Evolutionary conservation across 805 yeast species (phyloP), one percentile per base, ranked within the genome.

Genomic region (Pichia cephalocereana): DNA sequence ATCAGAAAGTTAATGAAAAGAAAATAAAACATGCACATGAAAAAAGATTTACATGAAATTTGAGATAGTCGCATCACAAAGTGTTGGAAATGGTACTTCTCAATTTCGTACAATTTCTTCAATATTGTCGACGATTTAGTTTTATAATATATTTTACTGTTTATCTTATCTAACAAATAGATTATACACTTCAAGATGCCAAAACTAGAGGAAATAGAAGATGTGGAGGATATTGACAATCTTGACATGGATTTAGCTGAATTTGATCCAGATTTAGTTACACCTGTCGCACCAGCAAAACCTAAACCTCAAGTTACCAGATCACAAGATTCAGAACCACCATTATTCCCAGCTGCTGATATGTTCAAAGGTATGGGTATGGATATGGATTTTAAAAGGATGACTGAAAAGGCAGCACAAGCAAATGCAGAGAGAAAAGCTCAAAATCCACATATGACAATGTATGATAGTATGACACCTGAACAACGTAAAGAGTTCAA

Each of bases 231-330:
- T 57, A 80, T 91, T 67, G 97, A 90, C 40, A 82, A 89, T 69
- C 72, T 88, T 80, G 96, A 91, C 58, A 83, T 87, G 86, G 96
- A 90, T 66, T 71, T 90, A 28, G 95, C 95, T 4, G 95, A 91
- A 69, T 84, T 88, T 54, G 97, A 89, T 65, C 89, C 83, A 26
- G 64, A 67, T 38, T 67, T 84, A 53, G 73, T 65, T 40, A 82
- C 91, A 0, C 86, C 91, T 8, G 67, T 83, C 23, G 90, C 90
- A 1, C 88, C 89, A 19, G 67, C 67, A 44, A 72, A 75, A 56
- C 76, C 82, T 23, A 74, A 75, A 52, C 84, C 87, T 37, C 65
- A 71, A 1, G 71, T 83, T 18, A 77, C 74, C 9, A 72, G 86
- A 60, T 80, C 86, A 17, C 83, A 80, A 56, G 86, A 70, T 42